These are phyloP conservation scores for Jaapia argillacea DNA, from an alignment of 768 basidiomycete species.

Conservation along the genomic window DNA sequence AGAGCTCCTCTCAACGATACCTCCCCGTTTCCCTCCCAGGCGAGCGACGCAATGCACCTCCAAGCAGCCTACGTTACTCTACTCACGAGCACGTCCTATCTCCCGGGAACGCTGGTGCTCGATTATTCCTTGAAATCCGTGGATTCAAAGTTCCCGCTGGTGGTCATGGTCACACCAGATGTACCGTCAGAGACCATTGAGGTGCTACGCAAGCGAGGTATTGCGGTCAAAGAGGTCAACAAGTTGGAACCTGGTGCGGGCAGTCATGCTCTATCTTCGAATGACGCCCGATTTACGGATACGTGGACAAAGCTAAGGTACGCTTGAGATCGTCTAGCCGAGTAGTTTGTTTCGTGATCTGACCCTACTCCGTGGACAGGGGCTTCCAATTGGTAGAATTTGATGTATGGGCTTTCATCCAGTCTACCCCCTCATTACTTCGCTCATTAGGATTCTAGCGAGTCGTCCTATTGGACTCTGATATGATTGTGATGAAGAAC, in stretches of 20 bases:
- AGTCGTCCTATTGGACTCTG: conserved; percentile 74
- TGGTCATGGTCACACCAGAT: conserved; percentile 37
- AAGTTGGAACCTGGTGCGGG: conserved; percentile 42
- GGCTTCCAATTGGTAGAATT: conserved; percentile 62
- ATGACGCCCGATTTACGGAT: conserved; percentile 44
- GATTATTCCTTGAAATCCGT: conserved; percentile 34
- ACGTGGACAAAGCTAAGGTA: conserved; percentile 58
- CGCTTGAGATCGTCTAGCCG: neutral
- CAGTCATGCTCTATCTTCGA: conserved; percentile 18
- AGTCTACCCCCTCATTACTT: no score
- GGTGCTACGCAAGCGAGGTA: conserved; percentile 41
- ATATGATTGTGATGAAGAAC: conserved; percentile 77
- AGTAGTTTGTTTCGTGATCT: no score
- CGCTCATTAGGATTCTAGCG: conserved; percentile 32
- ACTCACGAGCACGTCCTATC: conserved; percentile 55
- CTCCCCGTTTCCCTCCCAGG: no score
- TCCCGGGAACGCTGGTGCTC: conserved; percentile 47
- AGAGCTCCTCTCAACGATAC: no score
- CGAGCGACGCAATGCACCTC: conserved; percentile 21
- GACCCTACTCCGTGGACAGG: conserved; percentile 19
- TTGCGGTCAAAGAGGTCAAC: conserved; percentile 50
- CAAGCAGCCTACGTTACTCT: conserved; percentile 67
- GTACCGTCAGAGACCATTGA: conserved; percentile 27
- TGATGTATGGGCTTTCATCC: conserved; percentile 36
- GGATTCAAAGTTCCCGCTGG: conserved; percentile 36